Percentiles rank a stretch among this genome's conserved stretches.
phyloP scores from a whole-genome alignment of 257 asterid genomes.

The Osmanthus fragrans region DNA sequence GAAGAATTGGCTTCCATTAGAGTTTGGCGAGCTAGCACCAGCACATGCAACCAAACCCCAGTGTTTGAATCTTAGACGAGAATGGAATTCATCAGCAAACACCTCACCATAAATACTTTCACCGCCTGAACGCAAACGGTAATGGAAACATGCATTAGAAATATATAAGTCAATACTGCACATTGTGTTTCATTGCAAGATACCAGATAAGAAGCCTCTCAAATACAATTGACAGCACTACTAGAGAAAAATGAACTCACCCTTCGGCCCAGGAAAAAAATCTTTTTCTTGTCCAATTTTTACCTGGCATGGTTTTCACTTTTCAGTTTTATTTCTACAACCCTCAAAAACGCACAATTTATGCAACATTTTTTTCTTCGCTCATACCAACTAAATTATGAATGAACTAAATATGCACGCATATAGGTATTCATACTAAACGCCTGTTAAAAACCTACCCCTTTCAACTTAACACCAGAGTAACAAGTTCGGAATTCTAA shows the following conservation, averaged over 20 bases:
- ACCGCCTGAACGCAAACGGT: slow-evolving; percentile 59
- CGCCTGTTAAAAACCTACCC: neutral
- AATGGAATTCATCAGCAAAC: slow-evolving; percentile 87
- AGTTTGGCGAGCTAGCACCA: slow-evolving; percentile 74
- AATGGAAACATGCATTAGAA: slow-evolving; percentile 2
- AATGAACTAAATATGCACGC: neutral
- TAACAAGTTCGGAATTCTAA: neutral
- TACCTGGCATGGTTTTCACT: neutral
- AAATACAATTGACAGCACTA: neutral
- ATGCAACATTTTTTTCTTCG: neutral
- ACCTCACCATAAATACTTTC: slow-evolving; percentile 91
- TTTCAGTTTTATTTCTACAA: neutral
- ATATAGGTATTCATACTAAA: neutral
- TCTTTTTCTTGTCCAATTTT: neutral
- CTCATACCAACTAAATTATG: neutral
- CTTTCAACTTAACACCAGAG: neutral
- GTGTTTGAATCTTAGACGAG: slow-evolving; percentile 93
- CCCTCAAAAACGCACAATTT: neutral
- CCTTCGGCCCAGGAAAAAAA: neutral
- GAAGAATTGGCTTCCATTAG: slow-evolving; percentile 94
- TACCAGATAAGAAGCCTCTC: neutral
- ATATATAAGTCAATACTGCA: neutral
- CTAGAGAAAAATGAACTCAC: neutral
- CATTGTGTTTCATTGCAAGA: neutral
- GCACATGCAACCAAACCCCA: slow-evolving; percentile 98